Conservation (phyloP, 139 green algal genomes). For the Chlorella sp. region DNA sequence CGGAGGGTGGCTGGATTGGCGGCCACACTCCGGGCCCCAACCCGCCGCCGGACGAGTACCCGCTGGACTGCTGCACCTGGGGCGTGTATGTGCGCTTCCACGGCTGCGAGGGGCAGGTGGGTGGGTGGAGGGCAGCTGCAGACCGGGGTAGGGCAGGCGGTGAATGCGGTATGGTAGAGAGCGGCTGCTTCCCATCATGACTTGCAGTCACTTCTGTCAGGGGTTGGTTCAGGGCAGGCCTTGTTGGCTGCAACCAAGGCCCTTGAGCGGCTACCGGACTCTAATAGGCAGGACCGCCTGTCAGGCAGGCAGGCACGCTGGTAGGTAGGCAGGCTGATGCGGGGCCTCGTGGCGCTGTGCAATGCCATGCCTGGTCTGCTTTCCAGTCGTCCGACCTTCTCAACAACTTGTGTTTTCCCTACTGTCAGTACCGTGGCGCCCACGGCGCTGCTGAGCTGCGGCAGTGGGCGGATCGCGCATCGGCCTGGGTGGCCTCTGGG, state of each 20-base stretch:
- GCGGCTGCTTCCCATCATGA: neutral
- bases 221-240: no score
- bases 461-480: neutral
- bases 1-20: constrained; percentile 2
- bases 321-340: neutral
- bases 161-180: neutral
- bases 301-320: no score
- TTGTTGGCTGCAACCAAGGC: no score
- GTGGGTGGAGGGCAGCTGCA: neutral
- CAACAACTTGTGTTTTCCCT: neutral
- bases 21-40: neutral
- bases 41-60: constrained; percentile 12
- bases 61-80: constrained; percentile 37
- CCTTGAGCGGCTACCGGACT: no score
- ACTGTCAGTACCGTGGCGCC: neutral
- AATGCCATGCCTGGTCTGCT: neutral
- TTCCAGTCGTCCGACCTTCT: no score
- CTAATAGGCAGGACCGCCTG: no score
- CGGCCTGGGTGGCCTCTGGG: neutral
- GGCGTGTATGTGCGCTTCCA: constrained; percentile 42
- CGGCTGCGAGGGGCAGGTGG: constrained; percentile 32
- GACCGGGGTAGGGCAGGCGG: neutral
- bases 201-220: neutral
- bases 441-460: constrained; percentile 9
- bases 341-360: neutral